Base-by-base conservation (phyloP, 2,329 filamentous ascomycete species). In the Fusarium annulatum region DNA sequence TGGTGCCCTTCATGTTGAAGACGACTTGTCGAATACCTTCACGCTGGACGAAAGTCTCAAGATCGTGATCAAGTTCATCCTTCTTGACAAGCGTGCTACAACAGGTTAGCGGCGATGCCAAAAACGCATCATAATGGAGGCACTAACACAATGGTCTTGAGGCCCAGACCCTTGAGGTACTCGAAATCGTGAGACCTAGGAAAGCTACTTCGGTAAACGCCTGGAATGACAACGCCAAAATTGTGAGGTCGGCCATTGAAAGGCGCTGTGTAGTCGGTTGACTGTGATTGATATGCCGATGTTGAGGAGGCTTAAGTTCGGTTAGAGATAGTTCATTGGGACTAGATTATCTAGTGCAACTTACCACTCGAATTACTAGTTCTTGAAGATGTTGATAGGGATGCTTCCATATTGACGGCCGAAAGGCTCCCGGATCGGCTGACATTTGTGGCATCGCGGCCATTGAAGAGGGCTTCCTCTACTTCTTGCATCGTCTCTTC, bases 1-100 rank as follows among this genome's bases (percentile, higher is more conserved):
- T 97, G 74, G 97, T 97, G n/a, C 95, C 93, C 70, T 91, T 89
- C 86, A 98, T 93, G 74, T 92, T 88, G 78, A 97, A 92, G 46
- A 93, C 86, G 73, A 91, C 85, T 76, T 97, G 94, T 49, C 87
- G 87, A 78, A 97, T 96, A 69, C 86, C 87, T 74, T 92, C 90
- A 9, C 84, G 81, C 42, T 85, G 80, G 75, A 97, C 88, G 79
- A 96, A 97, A 6, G 83, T 79, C 28, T 84, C 79, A 59, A 90
- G 88, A 1, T 85, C 86, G 7, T 86, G 81, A 14, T 85, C 82
- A 8, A 86, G 83, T 21, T 88, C 85, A 7, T 92, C 89, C 72
- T 90, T 91, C 49, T 89, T 87, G 52, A 93, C 91, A 38, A 93
- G 83, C 2, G 91, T 92, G 33, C 89, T 91, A 55, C 3, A 26